Evolutionary conservation across 192 early-diverging fungal genomes (phyloP).

Genomic region (Dimargaris verticillata): DNA sequence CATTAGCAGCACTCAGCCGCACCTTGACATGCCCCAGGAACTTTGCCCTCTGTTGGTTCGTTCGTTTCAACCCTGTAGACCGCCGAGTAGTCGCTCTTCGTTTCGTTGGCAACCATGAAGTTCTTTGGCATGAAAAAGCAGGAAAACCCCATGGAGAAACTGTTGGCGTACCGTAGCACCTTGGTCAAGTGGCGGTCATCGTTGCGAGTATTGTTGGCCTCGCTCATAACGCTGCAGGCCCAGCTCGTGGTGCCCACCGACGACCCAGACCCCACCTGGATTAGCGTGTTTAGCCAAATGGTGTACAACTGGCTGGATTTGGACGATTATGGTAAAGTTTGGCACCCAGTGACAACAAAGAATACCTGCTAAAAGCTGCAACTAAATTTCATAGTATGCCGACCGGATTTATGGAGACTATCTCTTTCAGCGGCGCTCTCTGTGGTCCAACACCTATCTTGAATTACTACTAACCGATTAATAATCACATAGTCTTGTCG

Average conservation of each 20-base stretch:
- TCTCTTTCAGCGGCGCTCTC: neutral
- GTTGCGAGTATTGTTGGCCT: too few species aligned
- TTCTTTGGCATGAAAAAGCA: too few species aligned
- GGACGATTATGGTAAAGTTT: neutral
- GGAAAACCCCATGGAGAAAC: too few species aligned
- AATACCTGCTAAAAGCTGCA: neutral
- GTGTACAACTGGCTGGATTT: constrained; percentile 5
- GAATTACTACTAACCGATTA: neutral
- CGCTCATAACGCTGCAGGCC: too few species aligned
- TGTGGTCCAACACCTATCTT: neutral
- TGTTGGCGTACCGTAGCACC: too few species aligned
- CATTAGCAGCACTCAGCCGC: too few species aligned
- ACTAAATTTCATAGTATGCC: neutral
- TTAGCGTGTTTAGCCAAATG: neutral
- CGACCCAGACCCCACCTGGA: neutral
- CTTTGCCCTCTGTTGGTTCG: too few species aligned
- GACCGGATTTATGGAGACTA: neutral
- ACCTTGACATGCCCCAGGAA: too few species aligned
- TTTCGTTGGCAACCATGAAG: too few species aligned
- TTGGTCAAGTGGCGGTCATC: too few species aligned
- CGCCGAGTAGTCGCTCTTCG: too few species aligned
- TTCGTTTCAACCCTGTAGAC: too few species aligned
- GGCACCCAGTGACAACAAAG: neutral
- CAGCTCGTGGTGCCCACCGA: neutral
- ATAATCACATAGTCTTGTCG: neutral